Conservation (phyloP, 2,329 filamentous ascomycete species). For the Bipolaris oryzae region DNA sequence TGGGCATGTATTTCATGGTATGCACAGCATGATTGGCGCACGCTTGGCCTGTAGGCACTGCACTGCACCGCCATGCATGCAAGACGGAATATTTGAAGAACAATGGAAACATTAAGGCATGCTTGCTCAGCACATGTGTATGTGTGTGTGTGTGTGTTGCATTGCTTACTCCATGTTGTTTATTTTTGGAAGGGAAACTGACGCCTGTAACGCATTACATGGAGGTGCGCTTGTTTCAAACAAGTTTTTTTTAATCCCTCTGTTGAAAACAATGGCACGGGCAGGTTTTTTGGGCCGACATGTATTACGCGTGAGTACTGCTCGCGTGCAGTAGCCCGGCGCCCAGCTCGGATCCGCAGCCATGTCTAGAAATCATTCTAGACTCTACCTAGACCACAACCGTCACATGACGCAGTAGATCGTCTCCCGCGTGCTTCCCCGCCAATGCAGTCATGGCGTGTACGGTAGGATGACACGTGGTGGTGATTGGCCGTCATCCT, state of each 20-base stretch:
- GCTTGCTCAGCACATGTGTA: not conserved
- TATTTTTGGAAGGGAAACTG: not conserved
- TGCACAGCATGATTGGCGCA: constrained; percentile 11
- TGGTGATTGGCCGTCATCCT: constrained; percentile 17
- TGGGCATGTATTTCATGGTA: constrained; percentile 5
- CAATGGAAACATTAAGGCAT: not conserved
- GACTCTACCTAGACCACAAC: not conserved
- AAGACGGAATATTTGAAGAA: not conserved
- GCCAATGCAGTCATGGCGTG: constrained; percentile 5
- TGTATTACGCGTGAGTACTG: not conserved
- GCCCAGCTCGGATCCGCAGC: not conserved
- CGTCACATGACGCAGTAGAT: constrained; percentile 13
- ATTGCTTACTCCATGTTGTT: not conserved
- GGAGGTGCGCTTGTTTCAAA: no score
- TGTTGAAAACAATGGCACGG: no score
- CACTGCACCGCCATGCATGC: constrained; percentile 1
- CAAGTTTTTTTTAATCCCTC: no score
- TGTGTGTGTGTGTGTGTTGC: not conserved
- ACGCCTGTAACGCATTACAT: no score
- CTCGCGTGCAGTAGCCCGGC: constrained; percentile 11
- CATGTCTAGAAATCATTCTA: constrained; percentile 2
- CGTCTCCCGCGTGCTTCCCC: constrained; percentile 11
- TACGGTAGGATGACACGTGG: constrained; percentile 15
- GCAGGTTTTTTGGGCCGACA: not conserved
- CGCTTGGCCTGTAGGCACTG: not conserved